Base-by-base conservation (phyloP, 495 filamentous ascomycete genomes). In the Xylaria palmicola region DNA sequence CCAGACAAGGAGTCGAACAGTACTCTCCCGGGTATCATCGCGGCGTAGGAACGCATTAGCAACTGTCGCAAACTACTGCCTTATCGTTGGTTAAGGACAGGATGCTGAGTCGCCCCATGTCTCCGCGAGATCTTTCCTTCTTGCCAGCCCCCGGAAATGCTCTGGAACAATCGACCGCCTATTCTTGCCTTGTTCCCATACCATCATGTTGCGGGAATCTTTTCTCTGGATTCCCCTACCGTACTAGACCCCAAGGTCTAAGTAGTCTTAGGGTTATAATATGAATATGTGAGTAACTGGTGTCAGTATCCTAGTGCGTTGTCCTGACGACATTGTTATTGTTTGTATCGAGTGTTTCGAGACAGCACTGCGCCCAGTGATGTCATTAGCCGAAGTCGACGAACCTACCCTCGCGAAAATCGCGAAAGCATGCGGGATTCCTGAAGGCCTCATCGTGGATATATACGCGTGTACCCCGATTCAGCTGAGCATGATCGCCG, bases 401-500 rank as follows among this genome's bases (percentile, higher is more conserved):
- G 52, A 44, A 27, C 1, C 15, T 29, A 56, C 37, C 22, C 19
- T 56, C 1, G 29, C 39, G 0, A 64, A 72, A 3, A 60, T 63
- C 6, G 58, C 62, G 26, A 39, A 50, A 41, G 56, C 67, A 24
- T 72, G 70, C 47, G 47, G 9, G 0, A 52, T 71, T 9, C 62
- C 57, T 1, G 32, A 24, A 4, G 62, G 63, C 17, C 24, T 49
- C 6, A 72, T 87, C 30, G 75, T 80, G 34, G 84, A 90, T 68
- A 67, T 84, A 0, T 90, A 87, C 62, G 85, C 85, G 8, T 89
- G 86, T 74, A 87, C 82, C 7, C 78, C 87, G 9, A 73, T 89
- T 0, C 88, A 91, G 66, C 29, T 41, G n/a, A 29, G 34, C 24
- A 40, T 37, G 22, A 56, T 56, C 15, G 37, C 37, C 20, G 52